Conservation (phyloP, 371 early-diverging fungal species). For the Rhizopus arrhizus region DNA sequence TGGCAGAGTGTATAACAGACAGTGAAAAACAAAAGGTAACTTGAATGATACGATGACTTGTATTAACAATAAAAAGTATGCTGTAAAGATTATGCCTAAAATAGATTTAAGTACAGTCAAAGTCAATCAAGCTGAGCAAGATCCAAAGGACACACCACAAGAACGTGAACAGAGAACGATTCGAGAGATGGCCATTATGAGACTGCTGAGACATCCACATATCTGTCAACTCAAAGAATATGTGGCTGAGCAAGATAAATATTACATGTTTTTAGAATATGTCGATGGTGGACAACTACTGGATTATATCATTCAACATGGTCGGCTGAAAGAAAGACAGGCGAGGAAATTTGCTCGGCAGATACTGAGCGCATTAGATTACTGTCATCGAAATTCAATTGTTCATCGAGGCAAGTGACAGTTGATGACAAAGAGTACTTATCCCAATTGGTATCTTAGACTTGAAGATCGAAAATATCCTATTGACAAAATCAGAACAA, state of each 20-base stretch:
- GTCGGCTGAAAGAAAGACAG: conserved; percentile 70
- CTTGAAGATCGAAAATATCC: conserved; percentile 92
- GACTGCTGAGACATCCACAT: conserved; percentile 80
- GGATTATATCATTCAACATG: conserved; percentile 76
- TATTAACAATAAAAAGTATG: conserved; percentile 31
- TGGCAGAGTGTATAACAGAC: conserved; percentile 68
- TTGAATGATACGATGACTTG: not conserved
- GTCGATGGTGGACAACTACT: conserved; percentile 75
- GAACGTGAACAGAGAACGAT: conserved; percentile 74
- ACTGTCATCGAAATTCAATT: conserved; percentile 68
- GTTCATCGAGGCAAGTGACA: conserved; percentile 60
- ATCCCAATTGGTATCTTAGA: conserved; percentile 48
- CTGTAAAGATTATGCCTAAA: conserved; percentile 57
- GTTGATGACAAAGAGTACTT: not conserved
- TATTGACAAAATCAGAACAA: conserved; percentile 59
- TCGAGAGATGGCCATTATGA: conserved; percentile 79
- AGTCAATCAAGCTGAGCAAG: conserved; percentile 16
- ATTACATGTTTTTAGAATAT: conserved; percentile 89
- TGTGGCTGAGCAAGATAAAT: conserved; percentile 68
- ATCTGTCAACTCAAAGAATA: conserved; percentile 76
- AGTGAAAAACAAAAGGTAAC: conserved; percentile 41
- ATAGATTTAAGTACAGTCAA: conserved; percentile 27
- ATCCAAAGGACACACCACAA: conserved; percentile 55
- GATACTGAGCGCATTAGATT: conserved; percentile 79
- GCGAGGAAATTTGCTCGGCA: conserved; percentile 79